These are phyloP conservation scores for Hymenoscyphus fructigenus DNA, from an alignment of 2,329 filamentous ascomycete species.

Conservation along the genomic window DNA sequence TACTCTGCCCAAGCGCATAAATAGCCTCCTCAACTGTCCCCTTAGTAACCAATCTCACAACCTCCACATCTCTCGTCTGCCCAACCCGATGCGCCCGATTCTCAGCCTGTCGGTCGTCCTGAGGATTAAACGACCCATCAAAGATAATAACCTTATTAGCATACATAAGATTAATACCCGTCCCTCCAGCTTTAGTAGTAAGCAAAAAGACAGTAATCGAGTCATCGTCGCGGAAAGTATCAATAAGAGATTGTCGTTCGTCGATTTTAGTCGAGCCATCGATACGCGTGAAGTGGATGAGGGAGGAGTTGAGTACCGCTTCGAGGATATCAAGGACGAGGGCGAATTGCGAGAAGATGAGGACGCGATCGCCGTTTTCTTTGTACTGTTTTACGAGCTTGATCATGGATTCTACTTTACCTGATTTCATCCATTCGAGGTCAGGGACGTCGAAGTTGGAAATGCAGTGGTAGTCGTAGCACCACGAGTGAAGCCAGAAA, in stretches of 20 bases:
- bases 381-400: constrained; percentile 73
- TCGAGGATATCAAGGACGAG: constrained; percentile 88
- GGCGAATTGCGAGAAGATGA: constrained; percentile 93
- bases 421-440: constrained; percentile 60
- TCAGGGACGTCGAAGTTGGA: constrained; percentile 55
- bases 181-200: constrained; percentile 91
- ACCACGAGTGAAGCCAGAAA: constrained; percentile 66
- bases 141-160: constrained; percentile 99
- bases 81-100: constrained; percentile 95
- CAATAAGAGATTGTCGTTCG: constrained; percentile 82
- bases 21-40: constrained; percentile 92
- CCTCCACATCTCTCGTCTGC: constrained; percentile 86
- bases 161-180: constrained; percentile 91
- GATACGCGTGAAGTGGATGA: constrained; percentile 78
- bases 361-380: constrained; percentile 76
- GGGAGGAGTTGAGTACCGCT: constrained; percentile 71
- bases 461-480: constrained; percentile 56
- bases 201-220: constrained; percentile 88
- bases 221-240: constrained; percentile 75
- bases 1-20: constrained; percentile 85
- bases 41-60: constrained; percentile 77
- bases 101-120: constrained; percentile 97
- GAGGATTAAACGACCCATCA: constrained; percentile 94
- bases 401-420: constrained; percentile 81
- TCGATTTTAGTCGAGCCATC: constrained; percentile 81